These are phyloP conservation scores for Hypoxylon sp. DNA, from an alignment of 2,329 filamentous ascomycete genomes.

Conservation along the genomic window DNA sequence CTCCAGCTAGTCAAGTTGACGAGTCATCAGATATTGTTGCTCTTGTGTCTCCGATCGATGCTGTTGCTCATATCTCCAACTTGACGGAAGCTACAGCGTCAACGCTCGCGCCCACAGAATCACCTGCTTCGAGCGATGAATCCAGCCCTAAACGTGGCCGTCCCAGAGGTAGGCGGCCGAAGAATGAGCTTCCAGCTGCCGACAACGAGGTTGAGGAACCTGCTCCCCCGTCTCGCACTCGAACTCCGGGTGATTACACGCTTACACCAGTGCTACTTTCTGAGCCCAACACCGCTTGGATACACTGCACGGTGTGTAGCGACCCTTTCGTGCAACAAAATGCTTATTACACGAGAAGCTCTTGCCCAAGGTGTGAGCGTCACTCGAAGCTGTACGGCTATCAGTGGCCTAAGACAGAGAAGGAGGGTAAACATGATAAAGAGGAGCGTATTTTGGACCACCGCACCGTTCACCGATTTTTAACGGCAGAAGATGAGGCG, in stretches of 20 bases:
- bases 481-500: constrained; percentile 78
- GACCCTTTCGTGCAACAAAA: constrained; percentile 89
- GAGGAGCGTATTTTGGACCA: constrained; percentile 84
- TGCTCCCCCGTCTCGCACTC: constrained; percentile 51
- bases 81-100: constrained; percentile 9
- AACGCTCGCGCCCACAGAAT: constrained; percentile 2
- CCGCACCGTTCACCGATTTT: constrained; percentile 86
- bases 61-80: constrained; percentile 22
- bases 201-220: constrained; percentile 48
- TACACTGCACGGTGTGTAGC: constrained; percentile 87
- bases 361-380: constrained; percentile 92
- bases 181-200: constrained; percentile 54
- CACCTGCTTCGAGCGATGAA: constrained; percentile 24
- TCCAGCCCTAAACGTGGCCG: constrained; percentile 39
- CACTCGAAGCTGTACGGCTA: constrained; percentile 97
- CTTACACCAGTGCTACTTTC: constrained; percentile 82
- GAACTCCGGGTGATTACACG: constrained; percentile 84
- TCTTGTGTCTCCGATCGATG: constrained; percentile 27
- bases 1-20: constrained; percentile 20
- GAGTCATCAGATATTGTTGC: constrained; percentile 27
- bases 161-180: constrained; percentile 49
- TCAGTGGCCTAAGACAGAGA: constrained; percentile 95
- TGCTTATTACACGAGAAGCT: constrained; percentile 86
- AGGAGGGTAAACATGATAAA: constrained; percentile 79
- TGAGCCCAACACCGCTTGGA: constrained; percentile 84